A percentile compares a stretch with the other conserved stretches of the same genome.
These are phyloP conservation scores for Blastobotrys mokoenaii DNA, from an alignment of 805 yeast genomes.

Conservation along the genomic window DNA sequence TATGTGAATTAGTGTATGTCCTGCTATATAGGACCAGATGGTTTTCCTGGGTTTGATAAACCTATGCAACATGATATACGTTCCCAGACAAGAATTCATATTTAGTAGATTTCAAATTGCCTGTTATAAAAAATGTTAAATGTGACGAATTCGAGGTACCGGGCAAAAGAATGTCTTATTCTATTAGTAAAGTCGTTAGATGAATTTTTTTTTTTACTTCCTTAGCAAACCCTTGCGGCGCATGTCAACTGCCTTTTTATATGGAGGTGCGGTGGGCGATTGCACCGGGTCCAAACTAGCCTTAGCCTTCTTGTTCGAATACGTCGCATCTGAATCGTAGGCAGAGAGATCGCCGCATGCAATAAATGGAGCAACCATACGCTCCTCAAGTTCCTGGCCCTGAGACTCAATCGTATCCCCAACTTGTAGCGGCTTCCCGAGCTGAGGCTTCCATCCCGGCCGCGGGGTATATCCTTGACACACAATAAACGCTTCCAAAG, in stretches of 20 bases:
- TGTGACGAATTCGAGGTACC: no score
- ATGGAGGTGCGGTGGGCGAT: slow-evolving; percentile 94
- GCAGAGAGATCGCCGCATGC: slow-evolving; percentile 91
- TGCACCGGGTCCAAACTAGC: slow-evolving; percentile 83
- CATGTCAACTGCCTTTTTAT: slow-evolving; percentile 82
- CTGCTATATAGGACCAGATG: no score
- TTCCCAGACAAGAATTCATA: no score
- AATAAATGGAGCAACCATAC: slow-evolving; percentile 80
- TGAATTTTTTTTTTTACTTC: no score
- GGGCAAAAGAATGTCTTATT: no score
- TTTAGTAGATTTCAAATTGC: no score
- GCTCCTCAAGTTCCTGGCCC: slow-evolving; percentile 38
- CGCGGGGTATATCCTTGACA: slow-evolving; percentile 84
- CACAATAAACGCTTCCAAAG: slow-evolving; percentile 88
- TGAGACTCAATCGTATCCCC: slow-evolving; percentile 4
- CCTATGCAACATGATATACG: no score
- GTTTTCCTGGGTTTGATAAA: no score
- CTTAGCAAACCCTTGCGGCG: slow-evolving; percentile 61
- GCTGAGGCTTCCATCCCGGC: slow-evolving; percentile 66
- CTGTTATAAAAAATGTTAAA: no score
- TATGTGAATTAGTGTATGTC: no score
- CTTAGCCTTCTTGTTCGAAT: slow-evolving; percentile 36
- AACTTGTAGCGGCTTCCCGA: slow-evolving; percentile 2
- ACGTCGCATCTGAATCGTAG: slow-evolving; percentile 94
- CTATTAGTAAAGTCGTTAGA: no score